These are phyloP conservation scores for Stagonosporopsis cucurbitacearum DNA, from an alignment of 2,329 filamentous ascomycete species.

Conservation along the genomic window DNA sequence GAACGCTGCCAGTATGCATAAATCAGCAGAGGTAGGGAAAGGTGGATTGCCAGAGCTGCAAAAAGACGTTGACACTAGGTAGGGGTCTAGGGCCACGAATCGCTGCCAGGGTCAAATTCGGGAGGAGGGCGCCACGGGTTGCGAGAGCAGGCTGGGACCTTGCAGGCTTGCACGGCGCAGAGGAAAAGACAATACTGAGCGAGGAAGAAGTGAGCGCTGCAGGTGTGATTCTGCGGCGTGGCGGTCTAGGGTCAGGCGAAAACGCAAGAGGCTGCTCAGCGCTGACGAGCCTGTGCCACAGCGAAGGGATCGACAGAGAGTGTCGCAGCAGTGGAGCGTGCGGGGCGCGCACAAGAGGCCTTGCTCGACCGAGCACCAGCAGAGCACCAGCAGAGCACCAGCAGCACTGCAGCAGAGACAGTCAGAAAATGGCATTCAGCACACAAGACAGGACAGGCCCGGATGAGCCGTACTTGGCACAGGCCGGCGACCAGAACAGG, in stretches of 20 bases:
- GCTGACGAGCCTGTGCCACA: slow-evolving; percentile 9
- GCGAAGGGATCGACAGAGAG: slow-evolving; percentile 13
- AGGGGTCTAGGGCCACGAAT: slow-evolving; percentile 12
- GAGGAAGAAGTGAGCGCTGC: not conserved
- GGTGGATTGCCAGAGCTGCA: slow-evolving; percentile 5
- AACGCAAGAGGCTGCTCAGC: slow-evolving; percentile 6
- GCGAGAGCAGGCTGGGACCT: slow-evolving; percentile 17
- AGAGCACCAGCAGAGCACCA: too few species aligned
- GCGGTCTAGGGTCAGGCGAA: slow-evolving; percentile 11
- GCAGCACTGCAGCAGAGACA: slow-evolving; percentile 14
- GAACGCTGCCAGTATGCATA: slow-evolving; percentile 2
- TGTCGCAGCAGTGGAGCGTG: slow-evolving; percentile 6
- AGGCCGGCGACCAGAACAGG: not conserved
- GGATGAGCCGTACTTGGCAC: too few species aligned
- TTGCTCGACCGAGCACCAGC: too few species aligned
- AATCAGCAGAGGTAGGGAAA: slow-evolving; percentile 15
- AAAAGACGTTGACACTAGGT: slow-evolving; percentile 20
- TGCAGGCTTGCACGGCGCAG: slow-evolving; percentile 12
- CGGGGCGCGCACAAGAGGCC: slow-evolving; percentile 18
- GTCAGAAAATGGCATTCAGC: not conserved
- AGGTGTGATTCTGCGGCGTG: slow-evolving; percentile 9
- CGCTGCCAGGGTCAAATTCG: slow-evolving; percentile 12
- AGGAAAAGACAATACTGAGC: slow-evolving; percentile 19
- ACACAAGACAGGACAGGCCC: not conserved
- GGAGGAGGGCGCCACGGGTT: slow-evolving; percentile 22